Evolutionary conservation across 1,139 yeast genomes (phyloP), one percentile per base, ranked within the genome.

Genomic region (Suhomyces guaymorum): DNA sequence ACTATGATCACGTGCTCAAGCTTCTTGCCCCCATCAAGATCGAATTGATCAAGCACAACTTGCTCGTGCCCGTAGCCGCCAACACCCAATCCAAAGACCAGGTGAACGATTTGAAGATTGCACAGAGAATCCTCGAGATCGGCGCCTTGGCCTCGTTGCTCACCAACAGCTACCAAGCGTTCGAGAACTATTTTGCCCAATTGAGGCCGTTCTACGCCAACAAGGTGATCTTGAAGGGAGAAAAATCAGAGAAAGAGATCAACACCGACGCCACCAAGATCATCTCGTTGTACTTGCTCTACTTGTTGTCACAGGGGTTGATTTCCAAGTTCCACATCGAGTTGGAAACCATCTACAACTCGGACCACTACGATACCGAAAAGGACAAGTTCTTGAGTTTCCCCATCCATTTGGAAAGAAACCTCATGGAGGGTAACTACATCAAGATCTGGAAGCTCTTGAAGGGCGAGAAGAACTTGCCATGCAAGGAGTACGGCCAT

Each of bases 381-480:
- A 39, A 55, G 26, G 82, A 78, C 51, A 70, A 77, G 39, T 70
- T 79, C 57, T 70, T 92, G 48, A 76, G 79, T 36, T 89, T 89
- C 59, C 97, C 98, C 17, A 81, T 92, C 39, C 79, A 81, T 49
- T 78, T 92, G 48, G 98, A 92, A 59, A 83, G 88, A 49, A 87
- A 95, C 81, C 76, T 92, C 48, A 89, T 92, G 86, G 98, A 92
- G 60, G 98, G 98, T 29, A 85, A 92, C 46, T 92, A 90, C 61
- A 94, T 88, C 59, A 87, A 87, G 63, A 92, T 92, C 36, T 86
- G 95, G 86, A 82, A 81, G 49, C 75, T 87, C 37, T 76, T 82
- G 65, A 69, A 76, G 52, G 73, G 74, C 25, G 80, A 80, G 12
- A 60, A 71, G 12, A 54, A 55, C 41, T 60, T 70, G 46, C 81